A percentile compares a stretch with the other conserved stretches of the same genome.
Conservation (phyloP, 2,329 filamentous ascomycete genomes). For the Plenodomus tracheiphilus region DNA sequence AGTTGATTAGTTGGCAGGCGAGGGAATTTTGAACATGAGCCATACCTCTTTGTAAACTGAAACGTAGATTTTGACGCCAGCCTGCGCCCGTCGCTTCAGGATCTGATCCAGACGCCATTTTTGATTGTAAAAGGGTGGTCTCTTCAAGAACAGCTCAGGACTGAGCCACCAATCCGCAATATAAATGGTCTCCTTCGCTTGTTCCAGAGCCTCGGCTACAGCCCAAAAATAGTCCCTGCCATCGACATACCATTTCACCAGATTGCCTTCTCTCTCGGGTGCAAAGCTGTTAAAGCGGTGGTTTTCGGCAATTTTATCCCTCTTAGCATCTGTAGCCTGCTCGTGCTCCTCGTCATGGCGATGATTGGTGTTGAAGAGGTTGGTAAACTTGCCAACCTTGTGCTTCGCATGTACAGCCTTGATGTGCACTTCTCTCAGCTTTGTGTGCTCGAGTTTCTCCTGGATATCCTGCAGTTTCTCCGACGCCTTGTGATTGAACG, state of each 20-base stretch:
- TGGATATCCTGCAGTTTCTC: conserved; percentile 41
- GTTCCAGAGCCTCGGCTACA: conserved; percentile 85
- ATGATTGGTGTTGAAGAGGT: conserved; percentile 81
- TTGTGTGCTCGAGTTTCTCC: conserved; percentile 52
- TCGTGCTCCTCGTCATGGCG: conserved; percentile 95
- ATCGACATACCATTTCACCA: conserved; percentile 96
- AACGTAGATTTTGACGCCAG: conserved; percentile 91
- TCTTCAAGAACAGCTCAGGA: conserved; percentile 81
- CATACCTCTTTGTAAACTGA: conserved; percentile 84
- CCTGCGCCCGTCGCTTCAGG: conserved; percentile 85
- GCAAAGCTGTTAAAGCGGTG: conserved; percentile 92
- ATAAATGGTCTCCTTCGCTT: conserved; percentile 90
- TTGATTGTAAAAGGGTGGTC: conserved; percentile 80
- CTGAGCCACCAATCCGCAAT: conserved; percentile 98
- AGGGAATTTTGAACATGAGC: neutral
- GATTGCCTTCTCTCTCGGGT: conserved; percentile 80
- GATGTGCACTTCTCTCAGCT: conserved; percentile 55
- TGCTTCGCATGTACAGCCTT: conserved; percentile 63
- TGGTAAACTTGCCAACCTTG: conserved; percentile 66
- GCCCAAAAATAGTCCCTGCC: conserved; percentile 94
- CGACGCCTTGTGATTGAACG: conserved; percentile 37
- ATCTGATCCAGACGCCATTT: conserved; percentile 86
- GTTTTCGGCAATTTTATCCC: conserved; percentile 68
- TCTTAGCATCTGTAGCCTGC: conserved; percentile 78
- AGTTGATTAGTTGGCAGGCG: conserved; percentile 9